A percentile compares a stretch with the other conserved stretches of the same genome.
phyloP scores from a whole-genome alignment of 805 yeast species.

The Cyberlindnera galapagoensis region DNA sequence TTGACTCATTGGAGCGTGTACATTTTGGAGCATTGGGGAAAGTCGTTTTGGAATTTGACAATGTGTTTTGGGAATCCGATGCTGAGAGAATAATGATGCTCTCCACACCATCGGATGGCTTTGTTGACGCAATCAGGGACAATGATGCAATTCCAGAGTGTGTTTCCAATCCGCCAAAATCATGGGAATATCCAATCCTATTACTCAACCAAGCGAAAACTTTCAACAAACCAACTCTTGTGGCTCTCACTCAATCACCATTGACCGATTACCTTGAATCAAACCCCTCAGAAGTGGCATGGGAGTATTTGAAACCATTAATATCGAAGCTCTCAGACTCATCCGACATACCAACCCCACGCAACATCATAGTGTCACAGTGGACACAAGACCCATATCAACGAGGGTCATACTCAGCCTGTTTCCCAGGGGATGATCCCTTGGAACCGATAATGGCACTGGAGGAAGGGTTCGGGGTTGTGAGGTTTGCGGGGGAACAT shows the following conservation, averaged over 20 bases:
- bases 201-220: slow-evolving; percentile 53
- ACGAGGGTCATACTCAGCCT: slow-evolving; percentile 77
- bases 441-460: slow-evolving; percentile 55
- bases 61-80: slow-evolving; percentile 52
- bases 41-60: slow-evolving; percentile 60
- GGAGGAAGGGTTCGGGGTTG: slow-evolving; percentile 46
- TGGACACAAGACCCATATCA: slow-evolving; percentile 82
- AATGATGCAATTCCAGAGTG: slow-evolving; percentile 4
- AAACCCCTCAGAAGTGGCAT: slow-evolving; percentile 45
- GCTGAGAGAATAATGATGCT: slow-evolving; percentile 44
- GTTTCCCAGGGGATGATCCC: slow-evolving; percentile 65
- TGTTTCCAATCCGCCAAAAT: slow-evolving; percentile 25
- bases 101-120: slow-evolving; percentile 29
- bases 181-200: slow-evolving; percentile 55
- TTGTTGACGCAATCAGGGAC: slow-evolving; percentile 10
- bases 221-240: slow-evolving; percentile 45
- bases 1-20: slow-evolving; percentile 38
- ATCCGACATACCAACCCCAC: slow-evolving; percentile 30
- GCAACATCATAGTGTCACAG: slow-evolving; percentile 42
- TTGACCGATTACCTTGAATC: slow-evolving; percentile 54
- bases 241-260: slow-evolving; percentile 67
- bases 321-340: slow-evolving; percentile 10
- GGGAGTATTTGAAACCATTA: slow-evolving; percentile 50
- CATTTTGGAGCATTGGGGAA: slow-evolving; percentile 70
- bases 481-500: slow-evolving; percentile 91